Base-by-base conservation (phyloP, 192 early-diverging fungal species). In the Umbelopsis sp. region DNA sequence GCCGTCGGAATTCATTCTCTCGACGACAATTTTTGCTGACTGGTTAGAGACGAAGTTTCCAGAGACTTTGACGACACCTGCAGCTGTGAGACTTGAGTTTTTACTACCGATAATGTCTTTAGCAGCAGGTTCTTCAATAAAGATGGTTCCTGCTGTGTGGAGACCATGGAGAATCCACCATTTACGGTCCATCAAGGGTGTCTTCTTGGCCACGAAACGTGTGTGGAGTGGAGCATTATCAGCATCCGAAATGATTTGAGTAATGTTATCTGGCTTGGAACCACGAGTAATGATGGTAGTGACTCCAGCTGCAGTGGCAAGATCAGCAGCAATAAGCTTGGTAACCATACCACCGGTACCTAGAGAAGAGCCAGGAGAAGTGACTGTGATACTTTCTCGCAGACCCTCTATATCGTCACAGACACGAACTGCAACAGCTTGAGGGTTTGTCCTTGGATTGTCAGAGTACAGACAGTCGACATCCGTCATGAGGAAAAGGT, bases 301-400 rank as follows among this genome's bases (percentile, higher is more conserved):
- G 21, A 95, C 94, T 9, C 97, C 97, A 1, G 95, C 94, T 1
- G 94, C 94, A 1, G 93, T 94, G 4, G 97, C 96, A 53, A 99
- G 85, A 70, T 99, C 96, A 17, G 97, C 97, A 4, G 97, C 97
- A 74, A 97, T 95, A 16, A 99, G 87, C 83, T 99, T 99, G 20
- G 97, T 99, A 2, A 93, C 89, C 97, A 99, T 99, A 43, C 97
- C 97, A 70, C 97, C 97, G 0, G 97, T 99, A 47, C 97, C 97
- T 2, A 98, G 87, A 8, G 92, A 86, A 21, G 92, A 94, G 26
- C 97, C 96, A 6, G 93, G 87, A 12, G 94, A 84, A 6, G 91
- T 87, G 31, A 98, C 93, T 17, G 84, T 91, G 17, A 97, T 92
- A 76, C 88, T 76, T 26, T 91, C 89, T 68, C 85, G 86, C 68